Evolutionary conservation across 1,284 basidiomycete species (phyloP).

Genomic region (Leccinum pallidistipes): DNA sequence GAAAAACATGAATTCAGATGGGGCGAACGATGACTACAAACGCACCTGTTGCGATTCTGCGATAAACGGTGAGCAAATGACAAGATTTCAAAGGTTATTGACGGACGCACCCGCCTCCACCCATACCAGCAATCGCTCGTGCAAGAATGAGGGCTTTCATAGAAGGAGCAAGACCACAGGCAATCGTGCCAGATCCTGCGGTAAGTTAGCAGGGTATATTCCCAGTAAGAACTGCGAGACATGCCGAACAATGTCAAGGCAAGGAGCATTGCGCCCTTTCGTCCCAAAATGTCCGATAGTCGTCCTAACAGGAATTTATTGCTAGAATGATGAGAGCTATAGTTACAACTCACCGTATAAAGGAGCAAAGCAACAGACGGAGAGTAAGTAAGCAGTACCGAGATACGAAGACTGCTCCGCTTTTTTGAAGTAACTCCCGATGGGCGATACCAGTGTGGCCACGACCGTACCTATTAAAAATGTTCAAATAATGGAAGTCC

Average conservation of each 20-base stretch:
- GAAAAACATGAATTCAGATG: conserved; percentile 19
- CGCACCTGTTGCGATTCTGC: conserved; percentile 70
- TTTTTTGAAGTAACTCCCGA: conserved; percentile 78
- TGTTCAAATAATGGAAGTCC: no score
- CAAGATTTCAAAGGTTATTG: conserved; percentile 43
- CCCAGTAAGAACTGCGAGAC: not conserved
- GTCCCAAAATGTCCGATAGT: not conserved
- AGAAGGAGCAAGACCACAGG: not conserved
- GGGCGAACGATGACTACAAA: not conserved
- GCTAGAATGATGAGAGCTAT: not conserved
- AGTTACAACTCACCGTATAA: conserved; percentile 40
- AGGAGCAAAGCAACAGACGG: conserved; percentile 88
- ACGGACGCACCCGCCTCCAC: conserved; percentile 20
- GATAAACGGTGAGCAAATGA: not conserved
- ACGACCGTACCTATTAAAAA: no score
- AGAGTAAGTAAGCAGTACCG: conserved; percentile 84
- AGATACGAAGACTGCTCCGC: conserved; percentile 83
- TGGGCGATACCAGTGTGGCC: conserved; percentile 52
- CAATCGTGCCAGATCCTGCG: not conserved
- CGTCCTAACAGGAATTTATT: not conserved
- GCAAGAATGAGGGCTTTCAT: conserved; percentile 60
- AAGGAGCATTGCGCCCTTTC: not conserved
- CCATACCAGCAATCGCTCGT: conserved; percentile 38
- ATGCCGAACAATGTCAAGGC: not conserved
- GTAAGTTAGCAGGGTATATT: not conserved